Percentiles rank a stretch among this genome's conserved stretches.
phyloP scores from a whole-genome alignment of 768 basidiomycete species.

The Cyathus striatus region DNA sequence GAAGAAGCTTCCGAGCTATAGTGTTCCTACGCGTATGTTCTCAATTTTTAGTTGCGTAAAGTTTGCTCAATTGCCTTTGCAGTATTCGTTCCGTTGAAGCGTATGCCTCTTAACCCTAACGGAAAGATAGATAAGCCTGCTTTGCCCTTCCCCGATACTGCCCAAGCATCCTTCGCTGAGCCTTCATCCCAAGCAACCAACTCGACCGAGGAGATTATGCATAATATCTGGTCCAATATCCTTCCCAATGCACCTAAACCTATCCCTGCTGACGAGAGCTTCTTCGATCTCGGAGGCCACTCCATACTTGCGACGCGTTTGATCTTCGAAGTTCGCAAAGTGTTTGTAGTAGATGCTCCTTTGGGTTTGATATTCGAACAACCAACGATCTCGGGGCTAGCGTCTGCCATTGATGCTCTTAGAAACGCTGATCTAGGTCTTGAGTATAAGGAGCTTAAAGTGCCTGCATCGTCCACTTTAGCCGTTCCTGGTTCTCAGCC shows the following conservation, averaged over 20 bases:
- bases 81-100: conserved; percentile 92
- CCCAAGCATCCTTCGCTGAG: conserved; percentile 49
- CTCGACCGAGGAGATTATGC: conserved; percentile 76
- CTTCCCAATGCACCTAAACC: conserved; percentile 74
- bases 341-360: conserved; percentile 86
- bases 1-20: conserved; percentile 94
- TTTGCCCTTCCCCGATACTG: conserved; percentile 97
- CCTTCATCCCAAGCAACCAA: conserved; percentile 33
- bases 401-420: conserved; percentile 67
- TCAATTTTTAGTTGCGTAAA: conserved; percentile 3
- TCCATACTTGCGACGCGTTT: conserved; percentile 96
- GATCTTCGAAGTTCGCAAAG: conserved; percentile 93
- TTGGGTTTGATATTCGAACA: conserved; percentile 88
- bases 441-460: conserved; percentile 23
- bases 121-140: conserved; percentile 99
- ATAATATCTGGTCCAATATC: conserved; percentile 78
- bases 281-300: conserved; percentile 98
- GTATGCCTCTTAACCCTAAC: conserved; percentile 98
- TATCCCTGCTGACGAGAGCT: conserved; percentile 87
- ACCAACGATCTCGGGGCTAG: conserved; percentile 80
- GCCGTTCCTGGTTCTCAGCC: conserved; percentile 5
- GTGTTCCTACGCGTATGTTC: conserved; percentile 79
- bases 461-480: conserved; percentile 10
- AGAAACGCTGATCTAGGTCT: conserved; percentile 81
- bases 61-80: conserved; percentile 5